Evolutionary conservation across 2,329 filamentous ascomycete species (phyloP), one percentile per base, ranked within the genome.

Genomic region (Ophiostoma fasciatum): DNA sequence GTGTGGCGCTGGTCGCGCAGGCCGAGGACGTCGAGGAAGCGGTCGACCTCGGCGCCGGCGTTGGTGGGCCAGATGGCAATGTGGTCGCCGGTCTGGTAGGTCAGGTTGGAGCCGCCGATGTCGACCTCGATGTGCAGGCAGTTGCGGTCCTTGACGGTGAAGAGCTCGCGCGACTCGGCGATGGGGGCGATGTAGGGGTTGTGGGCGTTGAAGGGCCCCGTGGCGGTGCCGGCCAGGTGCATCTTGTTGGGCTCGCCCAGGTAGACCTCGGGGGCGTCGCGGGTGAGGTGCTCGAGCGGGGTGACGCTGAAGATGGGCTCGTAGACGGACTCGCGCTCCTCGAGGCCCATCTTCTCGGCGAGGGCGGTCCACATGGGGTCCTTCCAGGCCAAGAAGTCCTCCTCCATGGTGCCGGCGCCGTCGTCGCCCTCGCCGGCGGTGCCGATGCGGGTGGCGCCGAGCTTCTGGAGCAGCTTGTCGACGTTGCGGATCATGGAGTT

Each of bases 301-400:
- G 71, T 72, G 48, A 98, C 77, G 48, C 73, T 75, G 54, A 94
- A 94, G 39, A 87, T 76, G 33, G 90, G 84, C 57, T 98, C 92
- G 57, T 96, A 98, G 41, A 93, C 77, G 42, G 87, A 83, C 56
- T 98, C 92, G 41, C 90, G 85, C 62, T 98, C 90, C 59, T 96
- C 82, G 38, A 98, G 64, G 36, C 74, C 74, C 79, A 98, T 83
- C 53, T 82, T 76, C 46, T 82, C 72, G 18, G 80, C 68, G 36
- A 98, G 67, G 41, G 81, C 82, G 49, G 71, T 66, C 90, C 92
- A 98, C 90, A 98, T 98, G 43, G 87, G 87, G 51, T 98, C 90
- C 64, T 98, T 98, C 90, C 90, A 98, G 46, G 88, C 83, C 50
- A 98, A 63, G 59, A 96, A 98, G 52, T 98, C 92, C 62, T 98